Conservation (phyloP, 1,284 basidiomycete genomes). For the Rhodotorula sp. region DNA sequence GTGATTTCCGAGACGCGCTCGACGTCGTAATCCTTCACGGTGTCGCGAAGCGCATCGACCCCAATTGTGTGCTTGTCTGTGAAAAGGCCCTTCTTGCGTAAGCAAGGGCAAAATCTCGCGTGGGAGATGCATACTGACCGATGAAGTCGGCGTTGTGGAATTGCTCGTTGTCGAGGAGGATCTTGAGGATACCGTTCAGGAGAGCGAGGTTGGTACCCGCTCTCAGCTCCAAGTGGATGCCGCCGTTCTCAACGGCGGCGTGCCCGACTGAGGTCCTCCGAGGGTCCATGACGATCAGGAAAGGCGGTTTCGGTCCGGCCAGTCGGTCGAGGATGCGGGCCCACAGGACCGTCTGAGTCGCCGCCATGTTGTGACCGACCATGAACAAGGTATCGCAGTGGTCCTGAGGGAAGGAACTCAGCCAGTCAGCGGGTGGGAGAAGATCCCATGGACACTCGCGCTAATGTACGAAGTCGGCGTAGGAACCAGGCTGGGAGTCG, state of each 20-base stretch:
- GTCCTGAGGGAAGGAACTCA: background rate
- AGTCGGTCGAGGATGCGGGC: constrained; percentile 18
- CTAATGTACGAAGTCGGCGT: constrained; percentile 12
- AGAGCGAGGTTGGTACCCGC: constrained; percentile 11
- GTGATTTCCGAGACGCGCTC: constrained; percentile 19
- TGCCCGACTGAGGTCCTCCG: constrained; percentile 15
- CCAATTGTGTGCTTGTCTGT: constrained; percentile 19
- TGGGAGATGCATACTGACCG: background rate
- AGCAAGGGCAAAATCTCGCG: background rate
- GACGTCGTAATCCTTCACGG: constrained; percentile 13
- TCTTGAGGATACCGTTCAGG: constrained; percentile 14
- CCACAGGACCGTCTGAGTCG: constrained; percentile 21
- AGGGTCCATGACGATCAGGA: constrained; percentile 17
- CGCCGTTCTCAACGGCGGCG: constrained; percentile 18
- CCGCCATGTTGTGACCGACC: constrained; percentile 24
- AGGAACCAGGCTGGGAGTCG: constrained; percentile 15
- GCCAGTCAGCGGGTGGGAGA: background rate
- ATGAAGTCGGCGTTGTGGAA: constrained; percentile 16
- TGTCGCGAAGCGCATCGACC: constrained; percentile 14
- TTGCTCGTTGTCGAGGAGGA: constrained; percentile 15
- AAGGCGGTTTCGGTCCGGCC: constrained; percentile 16
- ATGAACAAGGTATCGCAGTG: constrained; percentile 18
- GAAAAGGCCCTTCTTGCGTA: background rate
- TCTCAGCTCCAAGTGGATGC: constrained; percentile 6
- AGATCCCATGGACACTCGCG: no score